Evolutionary conservation across 169 alveolate genomes (phyloP).

Genomic region (Besnoitia besnoiti): DNA sequence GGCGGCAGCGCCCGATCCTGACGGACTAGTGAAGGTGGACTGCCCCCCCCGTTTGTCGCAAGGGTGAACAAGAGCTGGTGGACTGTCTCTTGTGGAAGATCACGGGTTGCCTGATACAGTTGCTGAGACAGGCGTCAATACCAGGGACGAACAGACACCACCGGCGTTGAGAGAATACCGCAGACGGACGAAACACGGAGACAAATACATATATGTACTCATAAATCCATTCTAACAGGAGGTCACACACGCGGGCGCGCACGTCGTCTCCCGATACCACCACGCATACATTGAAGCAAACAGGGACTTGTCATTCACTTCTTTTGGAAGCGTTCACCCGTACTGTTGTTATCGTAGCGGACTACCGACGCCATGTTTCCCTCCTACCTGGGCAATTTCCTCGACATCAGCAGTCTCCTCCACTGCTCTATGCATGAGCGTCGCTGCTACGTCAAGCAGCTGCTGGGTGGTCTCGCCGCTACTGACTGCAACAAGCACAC

Average conservation of each 20-base stretch:
- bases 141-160: not conserved
- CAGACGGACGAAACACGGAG: not conserved
- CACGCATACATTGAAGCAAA: no score
- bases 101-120: conserved; percentile 33
- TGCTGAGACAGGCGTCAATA: not conserved
- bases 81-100: conserved; percentile 26
- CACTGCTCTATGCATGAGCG: conserved; percentile 17
- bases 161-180: not conserved
- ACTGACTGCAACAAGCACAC: not conserved
- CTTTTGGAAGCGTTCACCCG: no score
- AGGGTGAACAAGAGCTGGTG: conserved; percentile 17
- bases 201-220: not conserved
- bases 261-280: no score
- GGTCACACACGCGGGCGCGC: no score
- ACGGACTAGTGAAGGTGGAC: not conserved
- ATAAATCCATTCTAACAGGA: not conserved
- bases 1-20: not conserved
- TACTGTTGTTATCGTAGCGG: no score
- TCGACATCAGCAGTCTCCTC: conserved; percentile 28
- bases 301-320: no score
- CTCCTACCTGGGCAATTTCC: not conserved
- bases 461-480: conserved; percentile 28
- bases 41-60: conserved; percentile 7
- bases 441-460: conserved; percentile 29
- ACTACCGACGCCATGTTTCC: not conserved